Percentiles rank a stretch among this genome's conserved stretches.
phyloP scores from a whole-genome alignment of 2,329 filamentous ascomycete species.

The Akanthomyces uredinophilus region DNA sequence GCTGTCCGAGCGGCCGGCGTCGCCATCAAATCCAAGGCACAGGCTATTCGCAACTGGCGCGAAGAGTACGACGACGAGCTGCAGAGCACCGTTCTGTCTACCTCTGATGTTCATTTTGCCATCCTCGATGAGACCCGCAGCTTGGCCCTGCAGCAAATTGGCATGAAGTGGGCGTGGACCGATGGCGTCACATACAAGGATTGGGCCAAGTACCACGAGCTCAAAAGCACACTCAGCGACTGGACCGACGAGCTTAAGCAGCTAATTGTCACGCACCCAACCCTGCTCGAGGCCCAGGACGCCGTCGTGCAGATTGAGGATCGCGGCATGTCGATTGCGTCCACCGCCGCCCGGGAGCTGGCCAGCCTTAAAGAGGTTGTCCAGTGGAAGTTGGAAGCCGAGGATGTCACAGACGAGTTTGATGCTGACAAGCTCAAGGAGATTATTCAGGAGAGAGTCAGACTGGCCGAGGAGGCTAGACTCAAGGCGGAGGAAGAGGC shows the following conservation, averaged over 20 bases:
- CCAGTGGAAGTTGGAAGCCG: conserved; percentile 72
- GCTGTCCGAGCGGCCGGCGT: conserved; percentile 63
- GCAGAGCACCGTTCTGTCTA: conserved; percentile 60
- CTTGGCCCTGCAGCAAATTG: conserved; percentile 82
- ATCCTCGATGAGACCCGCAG: conserved; percentile 79
- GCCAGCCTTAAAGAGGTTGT: conserved; percentile 76
- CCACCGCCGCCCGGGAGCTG: conserved; percentile 74
- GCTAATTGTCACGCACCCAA: conserved; percentile 68
- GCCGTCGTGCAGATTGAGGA: conserved; percentile 67
- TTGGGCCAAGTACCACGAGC: conserved; percentile 88
- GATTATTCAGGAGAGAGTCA: conserved; percentile 27
- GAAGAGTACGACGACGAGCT: conserved; percentile 66
- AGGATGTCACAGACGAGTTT: conserved; percentile 75
- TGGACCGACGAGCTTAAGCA: conserved; percentile 80
- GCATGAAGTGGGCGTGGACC: conserved; percentile 93
- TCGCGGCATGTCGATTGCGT: conserved; percentile 73
- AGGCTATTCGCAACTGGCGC: conserved; percentile 72
- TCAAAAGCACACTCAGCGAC: conserved; percentile 75
- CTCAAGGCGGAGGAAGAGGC: conserved; percentile 21
- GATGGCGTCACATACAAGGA: conserved; percentile 95
- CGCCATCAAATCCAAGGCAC: conserved; percentile 70
- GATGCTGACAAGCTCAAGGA: conserved; percentile 59
- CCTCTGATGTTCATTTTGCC: conserved; percentile 73
- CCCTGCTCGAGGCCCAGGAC: conserved; percentile 62
- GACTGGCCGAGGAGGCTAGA: conserved; percentile 31